A percentile compares a stretch with the other conserved stretches of the same genome.
These are phyloP conservation scores for Lavandula angustifolia DNA, from an alignment of 257 asterid species.

Conservation along the genomic window DNA sequence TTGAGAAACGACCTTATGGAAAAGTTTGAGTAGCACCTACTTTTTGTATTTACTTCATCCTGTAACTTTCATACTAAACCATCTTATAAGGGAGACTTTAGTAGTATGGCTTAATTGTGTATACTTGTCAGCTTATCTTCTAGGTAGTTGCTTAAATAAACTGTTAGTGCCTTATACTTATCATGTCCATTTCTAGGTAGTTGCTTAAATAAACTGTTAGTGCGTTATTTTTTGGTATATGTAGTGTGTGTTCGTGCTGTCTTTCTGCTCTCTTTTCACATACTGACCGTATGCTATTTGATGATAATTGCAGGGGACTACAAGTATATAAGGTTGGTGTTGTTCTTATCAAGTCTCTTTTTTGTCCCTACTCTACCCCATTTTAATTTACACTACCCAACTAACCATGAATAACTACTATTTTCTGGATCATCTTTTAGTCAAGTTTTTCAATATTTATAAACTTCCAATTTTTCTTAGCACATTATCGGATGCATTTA, in stretches of 20 bases:
- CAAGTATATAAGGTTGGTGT: conserved; percentile 76
- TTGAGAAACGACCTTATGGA: neutral
- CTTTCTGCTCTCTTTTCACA: neutral
- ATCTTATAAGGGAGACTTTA: conserved; percentile 10
- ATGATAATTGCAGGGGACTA: conserved; percentile 75
- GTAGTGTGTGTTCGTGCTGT: neutral
- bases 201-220: neutral
- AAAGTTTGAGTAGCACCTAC: neutral
- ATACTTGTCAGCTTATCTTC: neutral
- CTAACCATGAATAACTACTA: neutral
- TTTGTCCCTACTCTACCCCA: conserved; percentile 8
- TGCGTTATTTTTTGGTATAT: neutral
- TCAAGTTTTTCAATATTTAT: conserved; percentile 1
- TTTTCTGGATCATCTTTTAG: neutral
- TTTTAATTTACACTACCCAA: neutral
- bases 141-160: neutral
- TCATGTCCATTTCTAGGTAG: neutral
- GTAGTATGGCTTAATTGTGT: conserved; percentile 1
- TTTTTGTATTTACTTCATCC: conserved; percentile 2
- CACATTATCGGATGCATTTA: conserved; percentile 16
- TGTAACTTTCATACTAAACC: neutral
- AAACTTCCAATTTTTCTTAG: conserved; percentile 5
- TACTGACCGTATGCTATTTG: conserved; percentile 40
- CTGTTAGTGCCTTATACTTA: neutral
- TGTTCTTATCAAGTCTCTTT: conserved; percentile 21